These are phyloP conservation scores for Podospora bellae-mahoneyi DNA, from an alignment of 495 filamentous ascomycete species.

Conservation along the genomic window DNA sequence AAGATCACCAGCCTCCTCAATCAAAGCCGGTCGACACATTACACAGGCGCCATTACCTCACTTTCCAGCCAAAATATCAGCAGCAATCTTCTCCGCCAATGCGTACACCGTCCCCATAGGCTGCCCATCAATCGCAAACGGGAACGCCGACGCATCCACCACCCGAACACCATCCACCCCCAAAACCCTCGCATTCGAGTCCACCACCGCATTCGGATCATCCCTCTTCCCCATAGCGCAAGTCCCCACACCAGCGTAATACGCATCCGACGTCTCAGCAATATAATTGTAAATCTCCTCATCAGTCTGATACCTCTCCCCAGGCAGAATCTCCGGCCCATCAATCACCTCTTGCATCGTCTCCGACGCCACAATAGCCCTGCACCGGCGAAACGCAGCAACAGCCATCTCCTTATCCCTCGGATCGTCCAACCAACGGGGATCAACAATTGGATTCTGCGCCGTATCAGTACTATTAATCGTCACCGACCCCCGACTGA, in stretches of 20 bases:
- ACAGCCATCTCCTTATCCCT: slow-evolving; percentile 46
- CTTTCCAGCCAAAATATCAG: background rate
- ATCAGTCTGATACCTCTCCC: background rate
- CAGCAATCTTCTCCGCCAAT: slow-evolving; percentile 35
- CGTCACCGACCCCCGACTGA: slow-evolving; percentile 54
- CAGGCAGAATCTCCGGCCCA: slow-evolving; percentile 7
- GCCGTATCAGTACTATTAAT: slow-evolving; percentile 41
- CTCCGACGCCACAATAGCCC: background rate
- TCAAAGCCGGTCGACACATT: no score
- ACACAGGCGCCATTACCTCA: no score
- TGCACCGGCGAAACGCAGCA: slow-evolving; percentile 40
- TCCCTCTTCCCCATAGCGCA: slow-evolving; percentile 46
- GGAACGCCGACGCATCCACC: slow-evolving; percentile 43
- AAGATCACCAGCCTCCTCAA: no score
- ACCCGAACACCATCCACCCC: slow-evolving; percentile 50
- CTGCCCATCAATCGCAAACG: slow-evolving; percentile 48
- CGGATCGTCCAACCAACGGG: slow-evolving; percentile 43
- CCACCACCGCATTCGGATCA: slow-evolving; percentile 51
- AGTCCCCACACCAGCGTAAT: slow-evolving; percentile 50
- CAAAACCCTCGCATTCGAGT: slow-evolving; percentile 44
- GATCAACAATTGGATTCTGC: slow-evolving; percentile 47
- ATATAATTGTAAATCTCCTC: slow-evolving; percentile 6
- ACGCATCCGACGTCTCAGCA: slow-evolving; percentile 40
- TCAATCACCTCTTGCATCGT: background rate
- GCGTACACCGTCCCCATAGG: slow-evolving; percentile 41